Percentiles rank a stretch among this genome's conserved stretches.
Evolutionary conservation across 2,329 filamentous ascomycete genomes (phyloP).

Genomic region (Fusarium sp.): DNA sequence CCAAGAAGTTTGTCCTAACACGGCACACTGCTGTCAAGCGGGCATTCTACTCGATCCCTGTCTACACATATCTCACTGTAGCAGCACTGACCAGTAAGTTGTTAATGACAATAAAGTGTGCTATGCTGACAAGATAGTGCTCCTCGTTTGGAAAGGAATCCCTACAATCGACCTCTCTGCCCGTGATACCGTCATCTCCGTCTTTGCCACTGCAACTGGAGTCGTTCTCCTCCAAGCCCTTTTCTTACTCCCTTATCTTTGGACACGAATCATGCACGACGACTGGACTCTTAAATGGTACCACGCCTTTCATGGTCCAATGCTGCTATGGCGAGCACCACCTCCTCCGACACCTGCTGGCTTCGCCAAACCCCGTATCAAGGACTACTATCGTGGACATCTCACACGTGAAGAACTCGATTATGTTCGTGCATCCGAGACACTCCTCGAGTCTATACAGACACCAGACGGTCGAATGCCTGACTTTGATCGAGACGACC

Average conservation of each 20-base stretch:
- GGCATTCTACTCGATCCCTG: constrained; percentile 50
- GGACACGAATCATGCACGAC: constrained; percentile 61
- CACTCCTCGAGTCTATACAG: constrained; percentile 50
- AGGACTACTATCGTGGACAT: constrained; percentile 63
- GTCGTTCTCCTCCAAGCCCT: constrained; percentile 55
- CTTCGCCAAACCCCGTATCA: constrained; percentile 57
- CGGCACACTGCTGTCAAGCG: constrained; percentile 47
- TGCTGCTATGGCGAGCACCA: constrained; percentile 55
- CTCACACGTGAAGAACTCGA: constrained; percentile 59
- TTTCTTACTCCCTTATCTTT: constrained; percentile 66
- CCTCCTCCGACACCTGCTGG: constrained; percentile 51
- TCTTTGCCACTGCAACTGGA: constrained; percentile 58
- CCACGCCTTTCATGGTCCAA: constrained; percentile 60
- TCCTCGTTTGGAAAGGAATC: constrained; percentile 62
- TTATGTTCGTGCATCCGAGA: constrained; percentile 50
- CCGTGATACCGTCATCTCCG: constrained; percentile 46
- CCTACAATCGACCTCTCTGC: constrained; percentile 39
- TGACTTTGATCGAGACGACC: constrained; percentile 46
- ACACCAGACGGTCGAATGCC: constrained; percentile 39
- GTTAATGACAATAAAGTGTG: accelerated
- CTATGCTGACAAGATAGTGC: constrained; percentile 49
- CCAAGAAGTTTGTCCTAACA: constrained; percentile 48
- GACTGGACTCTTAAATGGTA: constrained; percentile 64
- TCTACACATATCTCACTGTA: constrained; percentile 54
- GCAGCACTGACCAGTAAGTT: constrained; percentile 50